phyloP scores from a whole-genome alignment of 139 green algal species.

The Desmodesmus armatus region DNA sequence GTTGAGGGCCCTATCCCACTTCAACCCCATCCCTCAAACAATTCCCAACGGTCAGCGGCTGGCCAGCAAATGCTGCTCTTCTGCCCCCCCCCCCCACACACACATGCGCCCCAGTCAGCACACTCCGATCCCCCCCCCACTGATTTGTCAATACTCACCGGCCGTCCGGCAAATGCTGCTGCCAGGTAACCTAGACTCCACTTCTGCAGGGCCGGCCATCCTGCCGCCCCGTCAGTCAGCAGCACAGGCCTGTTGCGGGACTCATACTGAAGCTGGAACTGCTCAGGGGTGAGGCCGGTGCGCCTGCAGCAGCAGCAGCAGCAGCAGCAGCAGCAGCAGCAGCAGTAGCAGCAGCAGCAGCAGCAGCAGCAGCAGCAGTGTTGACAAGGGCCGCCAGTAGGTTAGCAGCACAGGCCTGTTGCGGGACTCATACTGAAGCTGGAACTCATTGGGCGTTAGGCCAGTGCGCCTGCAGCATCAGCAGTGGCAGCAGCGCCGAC shows the following conservation, averaged over 20 bases:
- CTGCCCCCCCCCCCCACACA: no score
- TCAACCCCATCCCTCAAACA: no score
- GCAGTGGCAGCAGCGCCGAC: no score
- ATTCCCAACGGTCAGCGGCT: no score
- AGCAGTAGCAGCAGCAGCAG: no score
- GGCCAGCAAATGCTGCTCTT: no score
- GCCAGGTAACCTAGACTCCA: conserved; percentile 72
- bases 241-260: conserved; percentile 87
- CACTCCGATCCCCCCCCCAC: no score
- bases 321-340: no score
- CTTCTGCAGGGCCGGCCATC: conserved; percentile 71
- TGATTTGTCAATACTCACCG: conserved; percentile 59
- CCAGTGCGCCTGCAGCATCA: conserved; percentile 42
- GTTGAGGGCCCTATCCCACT: no score
- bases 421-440: conserved; percentile 79
- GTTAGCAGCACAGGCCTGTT: conserved; percentile 92
- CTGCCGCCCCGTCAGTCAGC: conserved; percentile 68
- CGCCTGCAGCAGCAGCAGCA: conserved; percentile 51
- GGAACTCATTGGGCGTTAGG: conserved; percentile 78
- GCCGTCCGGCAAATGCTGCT: conserved; percentile 58
- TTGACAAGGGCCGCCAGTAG: conserved; percentile 55
- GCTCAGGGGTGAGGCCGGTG: conserved; percentile 59
- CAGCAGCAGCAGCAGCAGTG: not conserved
- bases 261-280: conserved; percentile 89
- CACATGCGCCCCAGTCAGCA: no score